These are phyloP conservation scores for Echria macrotheca DNA, from an alignment of 495 filamentous ascomycete genomes.

Conservation along the genomic window DNA sequence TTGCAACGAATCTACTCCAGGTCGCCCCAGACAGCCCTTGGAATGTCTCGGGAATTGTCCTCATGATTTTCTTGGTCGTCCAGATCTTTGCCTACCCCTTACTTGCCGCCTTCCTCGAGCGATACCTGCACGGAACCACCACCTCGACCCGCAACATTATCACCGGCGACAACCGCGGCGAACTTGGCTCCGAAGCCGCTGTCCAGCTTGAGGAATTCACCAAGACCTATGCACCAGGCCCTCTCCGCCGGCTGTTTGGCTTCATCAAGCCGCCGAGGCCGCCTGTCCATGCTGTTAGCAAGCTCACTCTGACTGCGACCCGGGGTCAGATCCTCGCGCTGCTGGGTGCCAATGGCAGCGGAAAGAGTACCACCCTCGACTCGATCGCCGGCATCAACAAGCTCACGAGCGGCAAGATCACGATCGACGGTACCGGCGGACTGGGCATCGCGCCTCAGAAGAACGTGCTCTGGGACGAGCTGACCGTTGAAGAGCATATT, in stretches of 20 bases:
- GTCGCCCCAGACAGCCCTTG: conserved; percentile 57
- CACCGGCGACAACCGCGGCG: conserved; percentile 27
- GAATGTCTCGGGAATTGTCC: conserved; percentile 55
- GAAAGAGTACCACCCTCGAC: conserved; percentile 84
- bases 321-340: conserved; percentile 77
- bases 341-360: conserved; percentile 79
- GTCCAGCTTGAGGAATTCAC: conserved; percentile 63
- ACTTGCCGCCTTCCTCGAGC: conserved; percentile 65
- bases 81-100: conserved; percentile 71
- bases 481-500: conserved; percentile 79
- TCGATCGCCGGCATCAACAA: conserved; percentile 73
- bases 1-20: conserved; percentile 50
- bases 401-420: conserved; percentile 64
- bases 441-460: conserved; percentile 86
- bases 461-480: conserved; percentile 81
- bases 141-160: conserved; percentile 55
- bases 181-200: conserved; percentile 40
- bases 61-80: conserved; percentile 64
- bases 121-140: conserved; percentile 67
- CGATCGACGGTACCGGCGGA: conserved; percentile 63
- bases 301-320: conserved; percentile 57
- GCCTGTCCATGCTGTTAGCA: conserved; percentile 63
- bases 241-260: conserved; percentile 53
- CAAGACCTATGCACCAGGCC: conserved; percentile 66
- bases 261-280: conserved; percentile 51